phyloP scores from a whole-genome alignment of 805 yeast genomes.

The Ogataea populi-albae region DNA sequence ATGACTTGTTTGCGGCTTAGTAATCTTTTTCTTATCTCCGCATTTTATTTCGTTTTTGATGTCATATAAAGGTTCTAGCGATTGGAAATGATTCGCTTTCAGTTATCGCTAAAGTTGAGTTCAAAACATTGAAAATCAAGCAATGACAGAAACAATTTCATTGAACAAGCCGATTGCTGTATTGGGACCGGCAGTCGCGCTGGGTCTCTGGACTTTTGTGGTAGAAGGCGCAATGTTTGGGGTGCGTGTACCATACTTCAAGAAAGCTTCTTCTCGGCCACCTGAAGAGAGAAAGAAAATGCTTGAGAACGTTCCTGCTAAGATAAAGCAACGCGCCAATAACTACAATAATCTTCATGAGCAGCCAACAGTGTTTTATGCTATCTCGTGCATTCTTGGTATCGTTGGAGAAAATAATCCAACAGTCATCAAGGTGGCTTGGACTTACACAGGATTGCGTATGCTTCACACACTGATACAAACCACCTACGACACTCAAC shows the following conservation, averaged over 20 bases:
- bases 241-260: not conserved
- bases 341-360: slow-evolving; percentile 3
- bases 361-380: slow-evolving; percentile 2
- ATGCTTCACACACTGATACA: not conserved
- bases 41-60: too few relatives aligned
- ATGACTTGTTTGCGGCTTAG: too few relatives aligned
- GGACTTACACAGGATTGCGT: slow-evolving; percentile 1
- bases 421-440: not conserved
- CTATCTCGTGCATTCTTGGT: not conserved
- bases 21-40: too few relatives aligned
- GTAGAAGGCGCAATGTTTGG: not conserved
- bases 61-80: too few relatives aligned
- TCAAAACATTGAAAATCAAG: too few relatives aligned
- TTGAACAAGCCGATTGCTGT: too few relatives aligned
- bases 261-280: not conserved
- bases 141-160: too few relatives aligned
- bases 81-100: too few relatives aligned
- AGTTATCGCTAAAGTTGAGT: too few relatives aligned
- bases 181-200: not conserved
- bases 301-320: not conserved
- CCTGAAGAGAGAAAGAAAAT: not conserved
- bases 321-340: not conserved
- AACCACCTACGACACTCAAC: not conserved
- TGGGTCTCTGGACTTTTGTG: slow-evolving; percentile 1
- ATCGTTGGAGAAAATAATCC: not conserved